Percentiles rank a stretch among this genome's conserved stretches.
phyloP scores from a whole-genome alignment of 495 filamentous ascomycete genomes.

The Penicillium mononematosum region DNA sequence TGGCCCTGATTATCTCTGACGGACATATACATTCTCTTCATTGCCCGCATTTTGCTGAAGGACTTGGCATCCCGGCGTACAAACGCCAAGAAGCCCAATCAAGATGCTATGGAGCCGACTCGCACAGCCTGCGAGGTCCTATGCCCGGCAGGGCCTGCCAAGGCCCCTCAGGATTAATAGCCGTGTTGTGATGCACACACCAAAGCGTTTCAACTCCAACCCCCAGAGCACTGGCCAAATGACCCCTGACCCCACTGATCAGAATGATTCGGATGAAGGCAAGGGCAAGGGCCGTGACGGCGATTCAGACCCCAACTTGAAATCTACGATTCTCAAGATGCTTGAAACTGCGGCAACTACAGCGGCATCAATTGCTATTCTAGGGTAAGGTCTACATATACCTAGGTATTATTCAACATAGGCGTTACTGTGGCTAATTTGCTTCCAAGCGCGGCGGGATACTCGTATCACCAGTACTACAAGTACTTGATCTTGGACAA shows the following conservation, averaged over 20 bases:
- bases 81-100: slow-evolving; percentile 11
- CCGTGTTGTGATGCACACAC: slow-evolving; percentile 10
- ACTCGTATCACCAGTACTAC: slow-evolving; percentile 81
- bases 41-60: not conserved
- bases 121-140: slow-evolving; percentile 23
- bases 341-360: slow-evolving; percentile 83
- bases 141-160: slow-evolving; percentile 23
- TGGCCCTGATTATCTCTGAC: not conserved
- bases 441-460: slow-evolving; percentile 64
- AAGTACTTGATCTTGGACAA: slow-evolving; percentile 85
- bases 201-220: slow-evolving; percentile 31
- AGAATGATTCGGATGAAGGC: slow-evolving; percentile 34
- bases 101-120: slow-evolving; percentile 27
- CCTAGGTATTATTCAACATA: too few species aligned
- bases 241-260: slow-evolving; percentile 35
- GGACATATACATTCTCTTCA: not conserved
- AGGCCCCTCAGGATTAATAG: slow-evolving; percentile 15
- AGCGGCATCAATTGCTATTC: slow-evolving; percentile 75
- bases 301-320: slow-evolving; percentile 37
- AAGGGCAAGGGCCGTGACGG: slow-evolving; percentile 23
- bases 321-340: slow-evolving; percentile 68
- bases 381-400: slow-evolving; percentile 58
- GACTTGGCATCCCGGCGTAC: slow-evolving; percentile 1
- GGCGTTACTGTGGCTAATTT: slow-evolving; percentile 18
- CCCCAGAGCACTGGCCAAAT: slow-evolving; percentile 29